Base-by-base conservation (phyloP, 495 filamentous ascomycete species). In the Halenospora varia region DNA sequence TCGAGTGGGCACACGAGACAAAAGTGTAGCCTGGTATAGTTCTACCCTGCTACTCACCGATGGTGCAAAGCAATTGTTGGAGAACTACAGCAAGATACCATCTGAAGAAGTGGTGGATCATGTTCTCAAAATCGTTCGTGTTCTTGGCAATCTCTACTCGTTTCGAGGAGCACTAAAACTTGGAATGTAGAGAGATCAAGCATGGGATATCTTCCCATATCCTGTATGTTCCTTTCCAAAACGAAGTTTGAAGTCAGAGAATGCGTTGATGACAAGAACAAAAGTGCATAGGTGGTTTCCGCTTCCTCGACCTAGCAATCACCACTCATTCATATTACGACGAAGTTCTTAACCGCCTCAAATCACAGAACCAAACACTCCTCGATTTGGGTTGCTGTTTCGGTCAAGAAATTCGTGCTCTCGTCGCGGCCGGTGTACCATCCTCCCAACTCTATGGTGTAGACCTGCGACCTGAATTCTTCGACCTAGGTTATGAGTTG, bases 311-410 rank as follows among this genome's bases (percentile, higher is more conserved):
- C 53, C 66, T 76, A 53, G 64, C 64, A 22, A 62, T 61, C n/a
- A 53, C 57, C 2, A 57, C 13, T 11, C 48, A 48, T 24, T 49
- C 25, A 46, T 10, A 48, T 10, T 59, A 59, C 51, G 45, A 23
- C 3, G 23, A 35, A 17, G 44, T 63, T 15, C 49, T 55, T 9
- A 4, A 29, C 9, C 35, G 13, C 71, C 73, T 65, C 46, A 57
- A 22, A 48, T 49, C 2, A 50, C 73, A 50, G 13, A 20, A 49
- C 13, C 45, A 57, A 24, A 42, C 52, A 1, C 61, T 82, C 23
- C 70, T 83, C n/a, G 78, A 81, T 40, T 61, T 76, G 0, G 78
- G 77, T 0, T 80, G 76, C 55, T 80, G 75, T 47, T 71, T 81
- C 41, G 78, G 77, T 17, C 75, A 80, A 47, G 75, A 70, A n/a